Conservation (phyloP, 768 basidiomycete genomes). For the Auriculariales sp. region DNA sequence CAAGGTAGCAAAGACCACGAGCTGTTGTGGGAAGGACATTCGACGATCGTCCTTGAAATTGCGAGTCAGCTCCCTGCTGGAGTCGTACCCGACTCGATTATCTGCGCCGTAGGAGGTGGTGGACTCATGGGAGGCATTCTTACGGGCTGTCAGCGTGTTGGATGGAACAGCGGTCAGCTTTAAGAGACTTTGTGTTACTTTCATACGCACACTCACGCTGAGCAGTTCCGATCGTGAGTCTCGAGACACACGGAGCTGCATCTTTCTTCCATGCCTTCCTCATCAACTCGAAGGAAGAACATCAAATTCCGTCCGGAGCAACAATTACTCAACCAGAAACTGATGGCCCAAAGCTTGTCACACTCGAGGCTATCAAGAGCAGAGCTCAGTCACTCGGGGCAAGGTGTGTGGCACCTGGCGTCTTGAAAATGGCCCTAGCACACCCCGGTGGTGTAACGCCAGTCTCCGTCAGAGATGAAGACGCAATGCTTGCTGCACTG, state of each 20-base stretch:
- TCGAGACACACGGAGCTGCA: constrained; percentile 60
- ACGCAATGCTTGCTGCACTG: constrained; percentile 46
- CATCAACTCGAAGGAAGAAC: constrained; percentile 19
- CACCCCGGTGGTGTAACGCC: constrained; percentile 41
- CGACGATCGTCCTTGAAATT: constrained; percentile 59
- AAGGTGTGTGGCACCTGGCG: constrained; percentile 41
- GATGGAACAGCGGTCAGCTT: constrained; percentile 54
- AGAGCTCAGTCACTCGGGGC: constrained; percentile 62
- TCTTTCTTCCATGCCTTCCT: constrained; percentile 60
- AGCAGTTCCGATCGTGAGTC: constrained; percentile 45
- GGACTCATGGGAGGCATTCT: constrained; percentile 60
- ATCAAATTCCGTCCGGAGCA: not conserved
- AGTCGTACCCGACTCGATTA: constrained; percentile 48
- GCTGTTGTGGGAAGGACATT: constrained; percentile 68
- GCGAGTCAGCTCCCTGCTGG: constrained; percentile 28
- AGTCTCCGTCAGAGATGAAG: constrained; percentile 49
- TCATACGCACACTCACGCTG: not conserved
- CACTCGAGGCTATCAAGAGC: constrained; percentile 29
- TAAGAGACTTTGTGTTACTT: not conserved
- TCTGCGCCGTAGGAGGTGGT: constrained; percentile 67
- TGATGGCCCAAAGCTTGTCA: constrained; percentile 13
- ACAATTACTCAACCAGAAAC: not conserved
- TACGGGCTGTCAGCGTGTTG: constrained; percentile 42
- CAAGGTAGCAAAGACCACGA: not conserved
- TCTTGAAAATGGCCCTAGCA: constrained; percentile 51